Evolutionary conservation across 805 yeast species (phyloP), one percentile per base, ranked within the genome.

Genomic region (Tetrapisispora arboricola): DNA sequence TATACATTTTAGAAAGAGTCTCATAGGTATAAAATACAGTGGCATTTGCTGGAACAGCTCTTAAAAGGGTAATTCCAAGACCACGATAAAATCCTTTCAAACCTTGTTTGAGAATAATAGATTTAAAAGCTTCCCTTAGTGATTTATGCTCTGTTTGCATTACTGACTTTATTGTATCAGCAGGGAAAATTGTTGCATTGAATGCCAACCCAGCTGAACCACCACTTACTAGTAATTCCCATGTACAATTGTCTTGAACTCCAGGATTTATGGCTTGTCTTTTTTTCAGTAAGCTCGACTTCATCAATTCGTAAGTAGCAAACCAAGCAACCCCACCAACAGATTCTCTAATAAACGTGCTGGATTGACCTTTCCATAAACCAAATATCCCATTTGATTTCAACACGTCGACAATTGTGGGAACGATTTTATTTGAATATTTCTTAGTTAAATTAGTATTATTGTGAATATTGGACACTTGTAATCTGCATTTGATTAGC

Each of bases 271-370:
- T 8, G 3, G 21, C 24, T 12, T 36, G 32, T 16, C 28, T 24
- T 16, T 55, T 54, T 37, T 48, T 49, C 40, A 50, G 55, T 48
- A 65, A 51, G 17, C 40, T 34, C n/a, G 46, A 46, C 44, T 68
- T 67, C 47, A 75, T 64, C 34, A 70, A 63, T 56, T 87, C 95
- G 58, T 87, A 87, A 15, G 92, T 75, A 0, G 95, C 90, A 64
- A 88, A 88, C 96, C 96, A 88, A 2, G 90, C 79, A 4, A 94
- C 84, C 2, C 95, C 84, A 7, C 96, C 96, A 22, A 87, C 80
- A 29, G 84, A 72, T 57, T 88, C 97, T 51, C 96, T 72, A 2
- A 84, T 47, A 36, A 85, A 63, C 0, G 97, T 88, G 17, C 92
- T 79, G 0, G 78, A 66, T 49, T 87, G 87, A 2, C 97, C 97